Evolutionary conservation across 2,329 filamentous ascomycete species (phyloP).

Genomic region (Epichloe elymi): DNA sequence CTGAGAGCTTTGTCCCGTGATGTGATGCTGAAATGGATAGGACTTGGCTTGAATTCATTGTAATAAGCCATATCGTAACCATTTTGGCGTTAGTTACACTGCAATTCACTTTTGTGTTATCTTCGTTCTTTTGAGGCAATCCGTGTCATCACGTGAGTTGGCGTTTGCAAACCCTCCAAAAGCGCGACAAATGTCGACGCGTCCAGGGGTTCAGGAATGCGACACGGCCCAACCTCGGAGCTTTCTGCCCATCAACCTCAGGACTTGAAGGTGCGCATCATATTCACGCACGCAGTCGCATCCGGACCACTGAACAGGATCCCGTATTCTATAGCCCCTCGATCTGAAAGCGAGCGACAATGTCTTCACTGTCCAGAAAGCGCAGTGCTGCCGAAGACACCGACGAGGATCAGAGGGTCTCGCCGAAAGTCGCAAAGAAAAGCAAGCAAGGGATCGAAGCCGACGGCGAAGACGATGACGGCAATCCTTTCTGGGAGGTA

Average conservation of each 20-base stretch:
- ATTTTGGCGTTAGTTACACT: too few relatives aligned
- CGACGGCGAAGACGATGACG: slow-evolving; percentile 28
- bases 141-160: slow-evolving; percentile 1
- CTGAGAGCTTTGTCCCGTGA: not conserved
- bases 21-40: too few relatives aligned
- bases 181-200: not conserved
- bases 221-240: not conserved
- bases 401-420: slow-evolving; percentile 18
- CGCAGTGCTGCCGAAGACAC: slow-evolving; percentile 21
- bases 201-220: not conserved
- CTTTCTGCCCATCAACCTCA: not conserved
- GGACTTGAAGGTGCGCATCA: not conserved
- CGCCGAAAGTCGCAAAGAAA: slow-evolving; percentile 34
- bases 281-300: not conserved
- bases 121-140: too few relatives aligned
- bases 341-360: slow-evolving; percentile 5
- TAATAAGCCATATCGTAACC: too few relatives aligned
- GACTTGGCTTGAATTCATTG: too few relatives aligned
- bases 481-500: slow-evolving; percentile 45
- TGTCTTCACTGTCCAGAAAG: slow-evolving; percentile 21
- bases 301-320: not conserved
- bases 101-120: too few relatives aligned
- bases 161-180: not conserved
- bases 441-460: slow-evolving; percentile 20
- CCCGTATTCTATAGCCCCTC: not conserved